Base-by-base conservation (phyloP, 768 basidiomycete species). In the Mycena venus region DNA sequence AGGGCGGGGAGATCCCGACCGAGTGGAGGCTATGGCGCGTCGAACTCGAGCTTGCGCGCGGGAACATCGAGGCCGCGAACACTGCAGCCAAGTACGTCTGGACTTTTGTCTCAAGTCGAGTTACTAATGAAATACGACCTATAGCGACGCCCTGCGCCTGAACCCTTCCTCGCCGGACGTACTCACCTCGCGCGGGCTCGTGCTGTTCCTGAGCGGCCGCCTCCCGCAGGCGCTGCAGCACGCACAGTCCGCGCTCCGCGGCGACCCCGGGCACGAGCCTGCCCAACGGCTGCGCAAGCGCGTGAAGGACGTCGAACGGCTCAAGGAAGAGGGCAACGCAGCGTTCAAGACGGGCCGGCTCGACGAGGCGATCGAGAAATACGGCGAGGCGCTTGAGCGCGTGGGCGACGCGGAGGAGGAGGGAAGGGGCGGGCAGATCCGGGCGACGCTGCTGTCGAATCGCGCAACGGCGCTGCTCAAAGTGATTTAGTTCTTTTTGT, bases 291-390 rank as follows among this genome's bases (percentile, higher is more conserved):
- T 96, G 65, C 89, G 96, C 51, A 94, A 92, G 81, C 90, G 94
- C 8, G 88, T 95, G n/a, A 94, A 93, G 77, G 94, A 94, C 38
- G 91, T 97, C 21, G 96, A 97, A 73, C 86, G 91, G 70, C 80
- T 94, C 51, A 97, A 97, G 79, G 96, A 96, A 75, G 95, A 95
- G 74, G 96, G 96, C 0, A 97, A 97, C 75, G 78, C 82, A 1
- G 88, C 90, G 1, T 97, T 97, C 84, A 96, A 96, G 82, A 68
- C 79, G 0, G 88, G 89, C 3, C 86, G 86, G 69, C 83, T 91
- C 38, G 78, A 87, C 32, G 92, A 94, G 25, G 96, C 96, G 0
- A 82, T 92, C 10, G 86, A 87, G 0, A 92, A 89, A 77, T 97
- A 97, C 79, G 86, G 86, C 5, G 93, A 93, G 72, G 91, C 94